phyloP scores from a whole-genome alignment of 2,329 filamentous ascomycete species.

The Hawksworthiomyces lignivorus region DNA sequence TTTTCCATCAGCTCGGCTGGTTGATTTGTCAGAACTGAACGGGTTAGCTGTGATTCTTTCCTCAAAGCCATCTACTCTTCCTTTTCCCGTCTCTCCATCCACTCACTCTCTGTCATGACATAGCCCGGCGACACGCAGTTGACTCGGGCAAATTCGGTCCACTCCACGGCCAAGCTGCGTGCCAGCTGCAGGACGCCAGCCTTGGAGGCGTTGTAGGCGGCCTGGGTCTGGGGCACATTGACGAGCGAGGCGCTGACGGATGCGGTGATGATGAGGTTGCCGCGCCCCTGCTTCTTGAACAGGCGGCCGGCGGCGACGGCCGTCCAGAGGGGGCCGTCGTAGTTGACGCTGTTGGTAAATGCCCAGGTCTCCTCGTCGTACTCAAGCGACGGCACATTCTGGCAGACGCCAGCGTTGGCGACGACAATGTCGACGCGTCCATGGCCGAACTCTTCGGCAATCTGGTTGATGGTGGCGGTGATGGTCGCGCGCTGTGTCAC shows the following conservation, averaged over 20 bases:
- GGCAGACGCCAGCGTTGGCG: conserved; percentile 73
- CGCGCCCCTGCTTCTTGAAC: conserved; percentile 51
- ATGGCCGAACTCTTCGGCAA: conserved; percentile 58
- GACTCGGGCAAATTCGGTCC: conserved; percentile 60
- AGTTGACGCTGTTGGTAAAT: conserved; percentile 5
- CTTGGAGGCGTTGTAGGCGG: conserved; percentile 66
- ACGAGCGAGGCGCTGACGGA: no score
- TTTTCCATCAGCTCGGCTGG: conserved; percentile 58
- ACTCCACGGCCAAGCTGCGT: conserved; percentile 69
- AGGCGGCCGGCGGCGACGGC: conserved; percentile 47
- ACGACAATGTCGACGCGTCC: conserved; percentile 71
- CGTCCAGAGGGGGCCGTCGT: conserved; percentile 19
- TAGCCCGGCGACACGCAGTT: conserved; percentile 40
- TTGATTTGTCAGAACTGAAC: conserved; percentile 51
- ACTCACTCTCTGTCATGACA: conserved; percentile 34
- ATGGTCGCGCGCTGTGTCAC: conserved; percentile 47
- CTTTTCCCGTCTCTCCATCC: background rate
- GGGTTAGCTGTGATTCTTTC: background rate
- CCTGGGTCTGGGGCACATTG: no score
- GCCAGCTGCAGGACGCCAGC: conserved; percentile 52
- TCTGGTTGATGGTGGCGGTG: conserved; percentile 38
- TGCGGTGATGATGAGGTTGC: conserved; percentile 71
- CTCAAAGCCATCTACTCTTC: no score
- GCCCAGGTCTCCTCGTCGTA: conserved; percentile 37
- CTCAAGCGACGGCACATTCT: conserved; percentile 58